Evolutionary conservation across 768 basidiomycete species (phyloP).

Genomic region (Porpolomopsis calyptriformis): DNA sequence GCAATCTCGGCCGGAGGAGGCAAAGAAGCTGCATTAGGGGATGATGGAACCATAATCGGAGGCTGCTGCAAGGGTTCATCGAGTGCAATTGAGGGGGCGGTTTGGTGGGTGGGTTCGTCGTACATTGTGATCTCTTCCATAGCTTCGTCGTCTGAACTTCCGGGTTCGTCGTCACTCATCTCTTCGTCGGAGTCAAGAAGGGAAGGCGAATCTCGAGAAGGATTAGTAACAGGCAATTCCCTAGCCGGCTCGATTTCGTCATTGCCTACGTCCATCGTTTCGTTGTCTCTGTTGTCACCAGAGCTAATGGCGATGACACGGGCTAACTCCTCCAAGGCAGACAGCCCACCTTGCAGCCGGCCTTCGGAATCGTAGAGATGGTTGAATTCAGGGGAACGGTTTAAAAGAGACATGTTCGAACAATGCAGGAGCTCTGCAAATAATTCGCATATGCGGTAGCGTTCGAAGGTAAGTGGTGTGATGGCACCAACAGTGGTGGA

Average conservation of each 20-base stretch:
- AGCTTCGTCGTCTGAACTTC: slow-evolving; percentile 66
- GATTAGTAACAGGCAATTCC: slow-evolving; percentile 56
- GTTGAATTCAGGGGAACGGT: slow-evolving; percentile 60
- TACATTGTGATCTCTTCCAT: slow-evolving; percentile 80
- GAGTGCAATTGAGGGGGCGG: slow-evolving; percentile 20
- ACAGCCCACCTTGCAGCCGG: slow-evolving; percentile 76
- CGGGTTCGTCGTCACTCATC: slow-evolving; percentile 61
- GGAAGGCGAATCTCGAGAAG: slow-evolving; percentile 39
- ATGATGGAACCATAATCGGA: slow-evolving; percentile 21
- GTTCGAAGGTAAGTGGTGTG: slow-evolving; percentile 82
- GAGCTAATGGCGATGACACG: slow-evolving; percentile 65
- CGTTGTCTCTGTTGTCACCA: slow-evolving; percentile 42
- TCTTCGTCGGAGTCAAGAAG: slow-evolving; percentile 64
- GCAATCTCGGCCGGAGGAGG: slow-evolving; percentile 22
- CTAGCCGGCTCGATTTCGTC: slow-evolving; percentile 54
- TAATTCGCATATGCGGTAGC: slow-evolving; percentile 91
- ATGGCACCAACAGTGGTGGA: slow-evolving; percentile 65
- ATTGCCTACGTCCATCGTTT: slow-evolving; percentile 46
- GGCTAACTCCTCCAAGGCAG: slow-evolving; percentile 77
- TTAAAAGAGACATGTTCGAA: slow-evolving; percentile 95
- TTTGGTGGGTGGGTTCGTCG: slow-evolving; percentile 39
- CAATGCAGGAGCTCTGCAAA: slow-evolving; percentile 96
- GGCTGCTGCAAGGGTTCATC: slow-evolving; percentile 25
- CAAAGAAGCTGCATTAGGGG: slow-evolving; percentile 21
- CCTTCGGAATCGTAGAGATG: slow-evolving; percentile 76